Percentiles rank a stretch among this genome's conserved stretches.
Conservation (phyloP, 805 yeast species). For the Dipodascus albidus region DNA sequence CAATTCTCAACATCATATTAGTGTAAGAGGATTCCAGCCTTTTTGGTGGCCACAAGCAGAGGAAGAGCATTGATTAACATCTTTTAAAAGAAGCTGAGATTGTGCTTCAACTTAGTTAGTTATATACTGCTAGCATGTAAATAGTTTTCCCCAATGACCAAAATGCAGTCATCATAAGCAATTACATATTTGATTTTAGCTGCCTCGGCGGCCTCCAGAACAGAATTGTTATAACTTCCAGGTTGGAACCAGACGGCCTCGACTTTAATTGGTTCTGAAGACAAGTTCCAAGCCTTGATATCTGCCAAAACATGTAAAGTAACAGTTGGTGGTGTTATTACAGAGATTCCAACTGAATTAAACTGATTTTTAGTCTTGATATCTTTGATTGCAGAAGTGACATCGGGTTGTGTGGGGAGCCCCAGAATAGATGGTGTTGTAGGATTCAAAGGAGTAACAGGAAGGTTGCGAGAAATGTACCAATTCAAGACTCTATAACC, state of each 20-base stretch:
- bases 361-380: slow-evolving; percentile 25
- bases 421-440: slow-evolving; percentile 37
- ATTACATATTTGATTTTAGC: slow-evolving; percentile 25
- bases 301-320: slow-evolving; percentile 36
- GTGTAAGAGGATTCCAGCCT: slow-evolving; percentile 46
- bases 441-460: slow-evolving; percentile 61
- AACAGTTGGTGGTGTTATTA: slow-evolving; percentile 64
- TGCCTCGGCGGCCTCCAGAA: slow-evolving; percentile 27
- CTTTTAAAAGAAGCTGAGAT: neutral
- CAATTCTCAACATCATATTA: slow-evolving; percentile 22
- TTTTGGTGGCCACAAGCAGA: slow-evolving; percentile 62
- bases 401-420: slow-evolving; percentile 15
- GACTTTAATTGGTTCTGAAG: slow-evolving; percentile 19
- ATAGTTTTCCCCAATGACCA: slow-evolving; percentile 49
- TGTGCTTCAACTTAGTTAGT: neutral
- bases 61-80: neutral
- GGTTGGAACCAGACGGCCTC: slow-evolving; percentile 77
- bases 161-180: slow-evolving; percentile 52
- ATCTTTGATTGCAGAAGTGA: slow-evolving; percentile 13
- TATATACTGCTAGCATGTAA: slow-evolving; percentile 3
- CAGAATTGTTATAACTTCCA: slow-evolving; percentile 50
- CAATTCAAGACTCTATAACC: slow-evolving; percentile 61
- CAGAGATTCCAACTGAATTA: slow-evolving; percentile 35
- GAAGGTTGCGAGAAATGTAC: slow-evolving; percentile 47
- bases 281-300: slow-evolving; percentile 20